Evolutionary conservation across 2,329 filamentous ascomycete species (phyloP).

Genomic region (Botrytis galanthina): DNA sequence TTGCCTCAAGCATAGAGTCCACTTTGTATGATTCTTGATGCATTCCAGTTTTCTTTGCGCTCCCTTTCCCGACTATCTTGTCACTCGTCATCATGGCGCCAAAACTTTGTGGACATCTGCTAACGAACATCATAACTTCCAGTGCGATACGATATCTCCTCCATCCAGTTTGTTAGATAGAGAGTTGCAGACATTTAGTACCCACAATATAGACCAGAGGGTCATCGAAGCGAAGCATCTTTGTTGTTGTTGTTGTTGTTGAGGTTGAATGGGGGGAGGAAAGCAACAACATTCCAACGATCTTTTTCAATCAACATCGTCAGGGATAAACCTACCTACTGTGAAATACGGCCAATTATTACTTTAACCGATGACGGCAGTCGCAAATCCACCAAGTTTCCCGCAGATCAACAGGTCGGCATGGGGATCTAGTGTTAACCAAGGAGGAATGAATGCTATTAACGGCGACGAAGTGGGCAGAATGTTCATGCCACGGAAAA

Average conservation of each 20-base stretch:
- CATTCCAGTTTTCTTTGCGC: slow-evolving; percentile 11
- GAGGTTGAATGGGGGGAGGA: slow-evolving; percentile 23
- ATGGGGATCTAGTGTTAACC: slow-evolving; percentile 61
- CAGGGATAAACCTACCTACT: slow-evolving; percentile 18
- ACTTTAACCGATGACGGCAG: slow-evolving; percentile 58
- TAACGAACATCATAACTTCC: slow-evolving; percentile 28
- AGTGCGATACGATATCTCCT: slow-evolving; percentile 22
- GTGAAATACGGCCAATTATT: slow-evolving; percentile 8
- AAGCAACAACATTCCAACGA: slow-evolving; percentile 24
- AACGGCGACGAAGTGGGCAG: slow-evolving; percentile 80
- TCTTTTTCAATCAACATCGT: slow-evolving; percentile 20
- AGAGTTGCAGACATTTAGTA: background rate
- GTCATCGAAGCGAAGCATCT: slow-evolving; percentile 26
- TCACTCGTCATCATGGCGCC: slow-evolving; percentile 24
- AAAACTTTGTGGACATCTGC: slow-evolving; percentile 27
- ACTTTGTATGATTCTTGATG: slow-evolving; percentile 5
- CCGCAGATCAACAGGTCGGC: slow-evolving; percentile 61
- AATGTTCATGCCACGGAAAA: slow-evolving; percentile 89
- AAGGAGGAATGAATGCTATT: slow-evolving; percentile 66
- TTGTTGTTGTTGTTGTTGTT: slow-evolving; percentile 25
- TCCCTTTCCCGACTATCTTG: slow-evolving; percentile 10
- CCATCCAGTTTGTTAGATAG: background rate
- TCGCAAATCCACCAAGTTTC: slow-evolving; percentile 63
- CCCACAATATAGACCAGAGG: slow-evolving; percentile 6
- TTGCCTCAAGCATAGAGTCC: background rate